Evolutionary conservation across 78 protist genomes (phyloP).

Genomic region (Dictyostelium intermedium): DNA sequence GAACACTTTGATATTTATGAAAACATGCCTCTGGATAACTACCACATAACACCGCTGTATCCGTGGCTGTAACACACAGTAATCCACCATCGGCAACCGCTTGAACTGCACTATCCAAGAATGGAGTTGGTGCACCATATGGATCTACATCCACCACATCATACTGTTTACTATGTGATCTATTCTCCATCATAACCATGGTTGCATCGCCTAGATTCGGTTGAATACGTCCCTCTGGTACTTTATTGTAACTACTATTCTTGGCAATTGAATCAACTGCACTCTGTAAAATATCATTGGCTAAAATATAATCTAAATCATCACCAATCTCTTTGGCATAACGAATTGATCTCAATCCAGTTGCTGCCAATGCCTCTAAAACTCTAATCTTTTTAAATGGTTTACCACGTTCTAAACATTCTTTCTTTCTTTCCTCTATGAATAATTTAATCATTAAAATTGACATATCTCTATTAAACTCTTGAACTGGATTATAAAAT

Average conservation of each 20-base stretch:
- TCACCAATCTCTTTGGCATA: conserved; percentile 89
- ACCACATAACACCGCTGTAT: conserved; percentile 96
- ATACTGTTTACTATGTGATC: conserved; percentile 41
- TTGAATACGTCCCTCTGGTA: conserved; percentile 31
- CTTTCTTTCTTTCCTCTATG: conserved; percentile 29
- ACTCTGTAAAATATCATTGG: conserved; percentile 93
- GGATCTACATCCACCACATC: conserved; percentile 99
- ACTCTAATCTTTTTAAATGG: conserved; percentile 75
- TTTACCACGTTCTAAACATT: conserved; percentile 17
- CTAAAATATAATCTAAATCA: conserved; percentile 80
- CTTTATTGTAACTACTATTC: conserved; percentile 88
- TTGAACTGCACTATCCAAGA: conserved; percentile 97
- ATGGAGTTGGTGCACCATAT: conserved; percentile 98
- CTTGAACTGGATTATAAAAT: conserved; percentile 97
- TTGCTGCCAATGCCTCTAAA: conserved; percentile 98
- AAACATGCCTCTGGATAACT: conserved; percentile 90
- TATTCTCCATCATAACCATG: conserved; percentile 58
- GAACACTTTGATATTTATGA: conserved; percentile 94
- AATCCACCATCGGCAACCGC: conserved; percentile 95
- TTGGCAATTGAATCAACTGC: conserved; percentile 92
- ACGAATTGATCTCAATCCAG: conserved; percentile 95
- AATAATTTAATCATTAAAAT: conserved; percentile 67
- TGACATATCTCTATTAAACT: conserved; percentile 97
- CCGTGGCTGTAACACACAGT: conserved; percentile 98
- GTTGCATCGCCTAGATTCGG: conserved; percentile 84